Evolutionary conservation across 1,139 yeast genomes (phyloP), one percentile per base, ranked within the genome.

Genomic region (Chernovozyma sophiae-reginae): DNA sequence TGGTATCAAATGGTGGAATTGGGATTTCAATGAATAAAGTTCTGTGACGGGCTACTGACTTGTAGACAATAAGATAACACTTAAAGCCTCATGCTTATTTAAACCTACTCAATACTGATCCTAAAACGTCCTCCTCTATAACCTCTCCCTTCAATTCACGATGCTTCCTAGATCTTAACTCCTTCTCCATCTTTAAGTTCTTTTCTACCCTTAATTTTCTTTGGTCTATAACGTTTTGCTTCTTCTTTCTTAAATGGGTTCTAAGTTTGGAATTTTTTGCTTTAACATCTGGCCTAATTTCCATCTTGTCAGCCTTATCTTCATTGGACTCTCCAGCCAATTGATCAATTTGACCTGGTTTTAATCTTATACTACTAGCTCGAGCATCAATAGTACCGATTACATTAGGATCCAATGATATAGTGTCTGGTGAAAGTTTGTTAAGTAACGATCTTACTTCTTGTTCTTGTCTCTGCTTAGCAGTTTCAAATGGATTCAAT

Each of bases 391-490:
- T 89, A 12, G 81, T 75, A 49, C 98, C 99, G 50, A 94, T 84
- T 38, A 76, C 78, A 52, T 74, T 77, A 42, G 98, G 98, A 68
- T 92, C 96, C 52, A 92, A 69, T 1, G 95, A 72, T 45, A 94
- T 92, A 65, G 96, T 82, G 56, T 90, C 97, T 4, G 97, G 94
- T 47, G 86, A 81, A 47, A 94, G 72, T 64, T 94, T 94, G 64
- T 92, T 86, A 59, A 94, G 65, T 56, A 94, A 72, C 1, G 83
- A 66, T 55, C 94, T 79, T 32, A 94, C 96, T 68, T 94, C 98
- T 39, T 77, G 75, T 65, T 92, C 95, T 61, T 92, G 95, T 69
- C 98, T 82, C 62, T 90, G 97, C 58, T 86, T 84, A 34, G 89
- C 81, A 17, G 94, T 77, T 62, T 87, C 96, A 65, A 74, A 94